Conservation (phyloP, 768 basidiomycete genomes). For the Naganishia randhawae region DNA sequence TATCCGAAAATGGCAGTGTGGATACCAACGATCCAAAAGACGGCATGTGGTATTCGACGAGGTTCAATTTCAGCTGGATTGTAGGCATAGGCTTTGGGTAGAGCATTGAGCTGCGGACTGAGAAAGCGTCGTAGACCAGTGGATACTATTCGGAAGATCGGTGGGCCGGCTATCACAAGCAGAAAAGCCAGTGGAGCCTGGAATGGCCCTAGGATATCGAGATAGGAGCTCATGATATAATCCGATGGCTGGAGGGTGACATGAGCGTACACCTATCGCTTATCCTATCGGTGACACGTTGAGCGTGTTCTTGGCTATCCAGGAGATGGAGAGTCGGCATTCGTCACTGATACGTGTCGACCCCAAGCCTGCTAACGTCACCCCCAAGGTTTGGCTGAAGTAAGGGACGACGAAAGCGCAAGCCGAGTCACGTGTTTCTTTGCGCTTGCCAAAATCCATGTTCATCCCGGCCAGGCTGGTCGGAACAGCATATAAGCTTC, state of each 20-base stretch:
- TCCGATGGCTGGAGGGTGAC: background rate
- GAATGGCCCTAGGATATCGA: constrained; percentile 28
- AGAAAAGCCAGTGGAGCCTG: constrained; percentile 34
- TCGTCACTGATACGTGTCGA: too few relatives aligned
- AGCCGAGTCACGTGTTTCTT: constrained; percentile 1
- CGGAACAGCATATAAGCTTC: constrained; percentile 16
- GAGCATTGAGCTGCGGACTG: constrained; percentile 10
- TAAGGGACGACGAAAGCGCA: background rate
- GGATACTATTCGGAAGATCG: constrained; percentile 29
- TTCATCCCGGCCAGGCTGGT: background rate
- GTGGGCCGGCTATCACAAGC: constrained; percentile 35
- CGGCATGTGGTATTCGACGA: constrained; percentile 21
- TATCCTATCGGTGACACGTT: too few relatives aligned
- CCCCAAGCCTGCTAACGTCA: background rate
- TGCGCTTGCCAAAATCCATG: constrained; percentile 11
- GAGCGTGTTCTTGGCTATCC: too few relatives aligned
- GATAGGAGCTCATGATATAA: constrained; percentile 10
- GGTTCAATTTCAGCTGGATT: constrained; percentile 17
- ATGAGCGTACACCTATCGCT: too few relatives aligned
- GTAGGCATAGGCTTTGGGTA: constrained; percentile 9
- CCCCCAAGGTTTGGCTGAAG: background rate
- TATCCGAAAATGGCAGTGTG: constrained; percentile 33
- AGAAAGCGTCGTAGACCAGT: constrained; percentile 26
- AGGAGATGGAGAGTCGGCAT: too few relatives aligned
- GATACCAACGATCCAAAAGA: constrained; percentile 32